phyloP scores from a whole-genome alignment of 179 eudicot species.

The Beta lomatogona region DNA sequence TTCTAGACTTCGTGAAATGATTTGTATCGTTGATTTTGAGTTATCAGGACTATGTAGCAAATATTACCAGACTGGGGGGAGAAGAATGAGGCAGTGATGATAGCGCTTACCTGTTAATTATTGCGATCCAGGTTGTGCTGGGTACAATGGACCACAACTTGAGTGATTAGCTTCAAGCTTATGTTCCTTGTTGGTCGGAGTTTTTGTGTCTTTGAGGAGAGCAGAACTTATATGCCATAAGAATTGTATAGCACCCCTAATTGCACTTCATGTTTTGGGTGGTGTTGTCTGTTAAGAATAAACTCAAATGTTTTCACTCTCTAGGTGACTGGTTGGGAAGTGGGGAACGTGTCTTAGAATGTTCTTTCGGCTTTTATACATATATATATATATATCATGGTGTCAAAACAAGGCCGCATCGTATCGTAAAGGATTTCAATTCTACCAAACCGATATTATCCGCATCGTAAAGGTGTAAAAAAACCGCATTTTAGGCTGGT shows the following conservation, averaged over 20 bases:
- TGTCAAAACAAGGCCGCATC: too few relatives aligned
- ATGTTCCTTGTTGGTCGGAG: not conserved
- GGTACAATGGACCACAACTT: not conserved
- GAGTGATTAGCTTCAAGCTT: not conserved
- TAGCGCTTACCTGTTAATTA: not conserved
- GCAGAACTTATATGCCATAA: not conserved
- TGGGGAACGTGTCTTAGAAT: not conserved
- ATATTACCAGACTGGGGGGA: not conserved
- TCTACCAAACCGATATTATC: too few relatives aligned
- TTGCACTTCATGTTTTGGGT: not conserved
- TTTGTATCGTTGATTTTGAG: not conserved
- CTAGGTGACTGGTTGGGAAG: not conserved
- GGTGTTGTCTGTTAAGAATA: not conserved
- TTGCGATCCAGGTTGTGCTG: not conserved
- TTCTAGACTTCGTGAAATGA: not conserved
- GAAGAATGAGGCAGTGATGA: not conserved
- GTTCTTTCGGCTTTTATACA: not conserved
- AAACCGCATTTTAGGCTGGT: too few relatives aligned
- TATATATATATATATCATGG: too few relatives aligned
- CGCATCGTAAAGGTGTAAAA: too few relatives aligned
- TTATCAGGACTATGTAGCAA: not conserved
- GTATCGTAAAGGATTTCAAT: too few relatives aligned
- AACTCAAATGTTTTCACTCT: not conserved
- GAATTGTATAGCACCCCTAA: too few relatives aligned
- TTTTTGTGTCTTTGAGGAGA: not conserved